These are phyloP conservation scores for Suillus bovinus DNA, from an alignment of 768 basidiomycete genomes.

Conservation along the genomic window DNA sequence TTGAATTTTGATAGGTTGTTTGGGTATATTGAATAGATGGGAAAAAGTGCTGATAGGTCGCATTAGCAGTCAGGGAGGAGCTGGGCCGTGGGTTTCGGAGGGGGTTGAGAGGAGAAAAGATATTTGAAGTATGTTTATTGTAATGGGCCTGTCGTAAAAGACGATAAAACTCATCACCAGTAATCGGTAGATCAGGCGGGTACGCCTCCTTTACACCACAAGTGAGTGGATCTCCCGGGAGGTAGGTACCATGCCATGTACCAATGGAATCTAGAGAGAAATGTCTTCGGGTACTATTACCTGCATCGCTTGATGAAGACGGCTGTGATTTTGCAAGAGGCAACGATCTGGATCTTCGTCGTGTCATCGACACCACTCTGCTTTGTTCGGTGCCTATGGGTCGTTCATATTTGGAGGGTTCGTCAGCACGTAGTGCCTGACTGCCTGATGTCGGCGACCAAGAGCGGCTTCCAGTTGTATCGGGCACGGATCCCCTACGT, in stretches of 20 bases:
- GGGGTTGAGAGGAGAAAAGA: constrained; percentile 33
- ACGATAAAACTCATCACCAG: constrained; percentile 24
- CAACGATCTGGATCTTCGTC: constrained; percentile 9
- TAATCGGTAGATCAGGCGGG: constrained; percentile 4
- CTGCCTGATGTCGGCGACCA: constrained; percentile 28
- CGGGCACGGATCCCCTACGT: constrained; percentile 11
- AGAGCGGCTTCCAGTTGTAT: constrained; percentile 14
- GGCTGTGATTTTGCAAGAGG: neutral
- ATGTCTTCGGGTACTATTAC: neutral
- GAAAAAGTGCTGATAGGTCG: constrained; percentile 20
- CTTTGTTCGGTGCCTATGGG: constrained; percentile 35
- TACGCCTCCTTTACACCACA: too few species aligned
- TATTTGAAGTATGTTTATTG: constrained; percentile 28
- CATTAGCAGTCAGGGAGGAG: constrained; percentile 18
- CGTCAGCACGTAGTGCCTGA: constrained; percentile 23
- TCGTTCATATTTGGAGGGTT: constrained; percentile 21
- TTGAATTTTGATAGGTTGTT: constrained; percentile 19
- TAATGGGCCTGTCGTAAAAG: constrained; percentile 25
- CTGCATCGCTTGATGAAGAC: neutral
- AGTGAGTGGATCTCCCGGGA: neutral
- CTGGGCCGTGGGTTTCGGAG: constrained; percentile 23
- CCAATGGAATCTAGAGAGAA: neutral
- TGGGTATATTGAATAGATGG: constrained; percentile 18
- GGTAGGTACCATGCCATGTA: neutral
- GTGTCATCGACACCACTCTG: constrained; percentile 20